Evolutionary conservation across 208 protist species (phyloP), one percentile per base, ranked within the genome.

Genomic region (Lotmaria passim): DNA sequence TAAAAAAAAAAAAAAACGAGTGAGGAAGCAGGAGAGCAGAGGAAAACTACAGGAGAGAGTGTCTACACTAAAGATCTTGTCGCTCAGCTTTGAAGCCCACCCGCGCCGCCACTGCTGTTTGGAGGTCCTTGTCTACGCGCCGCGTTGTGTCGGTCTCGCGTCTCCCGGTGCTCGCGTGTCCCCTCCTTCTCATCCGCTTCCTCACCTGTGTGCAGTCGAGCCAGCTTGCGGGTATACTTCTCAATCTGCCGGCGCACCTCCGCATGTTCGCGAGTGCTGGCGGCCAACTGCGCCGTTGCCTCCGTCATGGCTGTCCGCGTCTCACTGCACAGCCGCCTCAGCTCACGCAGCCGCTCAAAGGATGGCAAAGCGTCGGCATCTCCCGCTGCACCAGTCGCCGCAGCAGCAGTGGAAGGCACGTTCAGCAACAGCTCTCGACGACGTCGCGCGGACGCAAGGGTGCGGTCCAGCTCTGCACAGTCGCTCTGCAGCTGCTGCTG

Each of bases 401-500:
- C 5, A 33, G n/a, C 23, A 19, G 30, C 24, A 30, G 44, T 64
- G 8, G 72, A 76, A 15, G 71, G 63, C 2, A 66, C 8, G 24
- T 47, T 65, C 53, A 70, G 47, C 60, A 95, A 36, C 7, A 90
- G 47, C 7, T 84, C 81, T 33, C 73, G 69, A 6, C 90, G 80
- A 12, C 78, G 67, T 19, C 73, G 72, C 7, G 83, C 78, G 17
- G 70, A 73, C 21, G 26, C 33, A 15, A 84, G 59, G 5, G 78
- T 80, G 31, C 51, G 34, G 60, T 85, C 70, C 7, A 95, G 70
- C 48, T 81, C 75, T 10, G 47, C 47, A 52, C 82, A 85, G 69
- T 93, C 85, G n/a, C 82, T 79, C 53, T 87, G 78, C 28, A 95
- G 74, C 59, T 83, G 71, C 69, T 82, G 73, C 52, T 71, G 55